Evolutionary conservation across 768 basidiomycete species (phyloP).

Genomic region (Lactarius vividus): DNA sequence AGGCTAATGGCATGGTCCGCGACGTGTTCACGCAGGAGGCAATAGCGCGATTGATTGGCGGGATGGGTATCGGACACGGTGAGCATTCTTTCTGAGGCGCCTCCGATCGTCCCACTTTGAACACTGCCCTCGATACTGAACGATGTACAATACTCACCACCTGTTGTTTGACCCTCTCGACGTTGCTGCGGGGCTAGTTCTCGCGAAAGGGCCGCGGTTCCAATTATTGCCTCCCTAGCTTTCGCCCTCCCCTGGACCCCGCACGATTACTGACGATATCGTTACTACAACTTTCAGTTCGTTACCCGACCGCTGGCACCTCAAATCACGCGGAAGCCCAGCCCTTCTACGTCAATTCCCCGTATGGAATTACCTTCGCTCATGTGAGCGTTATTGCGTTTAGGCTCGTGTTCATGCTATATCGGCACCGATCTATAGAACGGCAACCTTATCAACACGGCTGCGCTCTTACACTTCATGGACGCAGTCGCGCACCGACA

Average conservation of each 20-base stretch:
- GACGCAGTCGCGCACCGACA: constrained; percentile 96
- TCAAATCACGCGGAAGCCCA: constrained; percentile 97
- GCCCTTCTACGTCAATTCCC: constrained; percentile 99
- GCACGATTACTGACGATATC: not conserved
- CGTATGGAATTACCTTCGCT: constrained; percentile 97
- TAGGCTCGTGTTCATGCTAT: constrained; percentile 6
- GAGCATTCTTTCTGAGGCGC: constrained; percentile 27
- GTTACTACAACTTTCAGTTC: constrained; percentile 49
- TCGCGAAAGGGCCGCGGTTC: not conserved
- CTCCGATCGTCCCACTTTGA: no score
- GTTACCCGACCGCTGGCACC: constrained; percentile 97
- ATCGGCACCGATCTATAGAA: constrained; percentile 55
- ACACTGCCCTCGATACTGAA: not conserved
- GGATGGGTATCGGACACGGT: constrained; percentile 99
- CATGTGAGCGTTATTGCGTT: constrained; percentile 57
- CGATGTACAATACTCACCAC: not conserved
- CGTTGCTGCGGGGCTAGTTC: not conserved
- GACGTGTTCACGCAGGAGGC: constrained; percentile 89
- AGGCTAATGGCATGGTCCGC: constrained; percentile 98
- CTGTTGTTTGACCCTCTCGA: not conserved
- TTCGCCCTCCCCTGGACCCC: not conserved
- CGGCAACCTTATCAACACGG: constrained; percentile 95
- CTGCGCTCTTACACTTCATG: constrained; percentile 83
- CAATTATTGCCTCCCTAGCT: not conserved
- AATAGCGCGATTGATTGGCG: constrained; percentile 75